Base-by-base conservation (phyloP, 1,284 basidiomycete genomes). In the Sporisorium scitamineum region DNA sequence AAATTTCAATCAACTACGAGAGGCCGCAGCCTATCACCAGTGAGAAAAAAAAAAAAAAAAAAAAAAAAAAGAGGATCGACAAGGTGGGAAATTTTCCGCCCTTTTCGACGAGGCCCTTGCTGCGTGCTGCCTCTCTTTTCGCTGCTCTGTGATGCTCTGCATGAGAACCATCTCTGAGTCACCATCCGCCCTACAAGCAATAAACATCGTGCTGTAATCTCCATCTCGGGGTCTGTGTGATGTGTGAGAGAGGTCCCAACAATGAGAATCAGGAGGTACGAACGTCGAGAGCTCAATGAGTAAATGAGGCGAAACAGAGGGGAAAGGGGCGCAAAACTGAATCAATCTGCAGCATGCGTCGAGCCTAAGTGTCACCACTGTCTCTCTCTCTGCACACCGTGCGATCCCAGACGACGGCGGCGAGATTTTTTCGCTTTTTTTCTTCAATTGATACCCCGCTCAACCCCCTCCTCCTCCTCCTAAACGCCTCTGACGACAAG, bases 71-170 rank as follows among this genome's bases (percentile, higher is more conserved):
- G 37, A 39, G 11, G n/a, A n/a, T n/a, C n/a, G n/a, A n/a, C n/a
- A n/a, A n/a, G n/a, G n/a, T 39, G 32, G 31, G 24, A 32, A 57
- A 50, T 57, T 57, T 45, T 45, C 55, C 55, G 55, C 55, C 44
- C 16, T 5, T 41, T n/a, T 44, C 51, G 29, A 37, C n/a, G 31
- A 34, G 53, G 53, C 53, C 53, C 53, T 54, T 54, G 53, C 53
- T 13, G 45, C 20, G 41, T 32, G 39, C 41, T 55, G 41, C 54
- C 16, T 45, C 41, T 42, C 20, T 42, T 20, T 9, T 8, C 14
- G 14, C 1, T n/a, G 20, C 14, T 16, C n/a, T 20, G n/a, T 42
- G 39, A 42, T 42, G 39, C 39, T 42, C n/a, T 42, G 39, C 39
- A 42, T 20, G 39, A 45, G 48, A 50, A 50, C 31, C 26, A n/a